Conservation (phyloP, 352 stramenopile species). For the Phytopythium cucurbitacearum region DNA sequence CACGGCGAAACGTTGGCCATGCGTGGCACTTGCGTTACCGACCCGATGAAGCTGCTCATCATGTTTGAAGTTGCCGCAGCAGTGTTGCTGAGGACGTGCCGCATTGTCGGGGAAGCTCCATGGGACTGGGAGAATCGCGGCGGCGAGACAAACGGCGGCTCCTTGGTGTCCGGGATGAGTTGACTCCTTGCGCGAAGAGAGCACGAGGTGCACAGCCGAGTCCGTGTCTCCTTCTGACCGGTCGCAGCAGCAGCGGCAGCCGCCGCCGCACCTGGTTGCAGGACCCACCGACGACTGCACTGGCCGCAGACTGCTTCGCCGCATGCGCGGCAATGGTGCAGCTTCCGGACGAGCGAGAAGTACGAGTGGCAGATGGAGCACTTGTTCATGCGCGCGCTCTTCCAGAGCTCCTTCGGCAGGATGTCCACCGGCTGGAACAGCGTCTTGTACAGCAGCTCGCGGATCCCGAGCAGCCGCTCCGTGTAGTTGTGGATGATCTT, state of each 20-base stretch:
- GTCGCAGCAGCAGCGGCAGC: neutral
- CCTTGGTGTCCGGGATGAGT: constrained; percentile 24
- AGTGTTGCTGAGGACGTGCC: constrained; percentile 5
- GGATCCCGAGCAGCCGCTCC: constrained; percentile 70
- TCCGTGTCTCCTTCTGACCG: constrained; percentile 46
- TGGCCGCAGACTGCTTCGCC: constrained; percentile 78
- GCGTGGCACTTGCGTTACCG: constrained; percentile 4
- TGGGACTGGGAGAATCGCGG: constrained; percentile 10
- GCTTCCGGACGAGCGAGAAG: constrained; percentile 71
- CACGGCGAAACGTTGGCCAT: constrained; percentile 21
- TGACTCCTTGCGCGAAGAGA: constrained; percentile 71
- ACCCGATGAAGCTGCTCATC: constrained; percentile 3
- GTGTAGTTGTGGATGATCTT: constrained; percentile 82
- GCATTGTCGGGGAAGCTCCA: constrained; percentile 15
- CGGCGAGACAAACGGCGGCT: constrained; percentile 17
- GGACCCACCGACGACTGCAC: constrained; percentile 79
- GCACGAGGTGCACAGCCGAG: constrained; percentile 74
- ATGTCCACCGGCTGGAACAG: constrained; percentile 71
- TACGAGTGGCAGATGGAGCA: constrained; percentile 61
- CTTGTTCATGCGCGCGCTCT: constrained; percentile 45
- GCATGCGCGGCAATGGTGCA: constrained; percentile 80
- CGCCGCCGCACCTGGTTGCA: constrained; percentile 49
- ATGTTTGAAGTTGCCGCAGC: constrained; percentile 2
- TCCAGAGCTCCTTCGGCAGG: constrained; percentile 59
- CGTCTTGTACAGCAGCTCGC: constrained; percentile 81